These are phyloP conservation scores for Cyathus striatus DNA, from an alignment of 768 basidiomycete species.

Conservation along the genomic window DNA sequence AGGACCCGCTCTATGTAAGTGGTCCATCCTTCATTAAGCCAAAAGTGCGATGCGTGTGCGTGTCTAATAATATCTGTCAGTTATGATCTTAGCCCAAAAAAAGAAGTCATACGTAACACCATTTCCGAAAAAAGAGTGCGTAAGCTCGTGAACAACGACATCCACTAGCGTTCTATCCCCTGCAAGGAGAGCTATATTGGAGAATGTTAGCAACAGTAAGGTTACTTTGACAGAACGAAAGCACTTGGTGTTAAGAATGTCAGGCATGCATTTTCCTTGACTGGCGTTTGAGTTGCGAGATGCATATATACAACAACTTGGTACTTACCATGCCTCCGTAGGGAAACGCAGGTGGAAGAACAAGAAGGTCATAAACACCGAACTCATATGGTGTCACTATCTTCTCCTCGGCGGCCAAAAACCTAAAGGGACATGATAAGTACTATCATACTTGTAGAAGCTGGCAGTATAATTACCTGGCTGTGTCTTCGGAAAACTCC, in stretches of 20 bases:
- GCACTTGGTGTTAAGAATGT: conserved; percentile 85
- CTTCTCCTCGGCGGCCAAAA: conserved; percentile 70
- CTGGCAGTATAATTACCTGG: conserved; percentile 39
- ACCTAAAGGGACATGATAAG: conserved; percentile 38
- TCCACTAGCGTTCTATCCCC: conserved; percentile 86
- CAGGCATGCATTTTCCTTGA: conserved; percentile 85
- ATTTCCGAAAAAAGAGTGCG: conserved; percentile 93
- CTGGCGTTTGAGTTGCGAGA: neutral
- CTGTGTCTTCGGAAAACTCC: conserved; percentile 88
- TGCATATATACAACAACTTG: conserved; percentile 1
- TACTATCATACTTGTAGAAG: conserved; percentile 3
- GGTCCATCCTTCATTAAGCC: conserved; percentile 93
- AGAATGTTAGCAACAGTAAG: neutral
- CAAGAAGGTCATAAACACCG: conserved; percentile 83
- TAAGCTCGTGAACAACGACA: conserved; percentile 83
- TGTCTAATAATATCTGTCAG: conserved; percentile 33
- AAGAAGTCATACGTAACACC: conserved; percentile 56
- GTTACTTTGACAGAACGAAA: conserved; percentile 9
- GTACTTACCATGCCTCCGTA: conserved; percentile 79
- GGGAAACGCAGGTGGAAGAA: conserved; percentile 89
- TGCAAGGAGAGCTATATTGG: conserved; percentile 61
- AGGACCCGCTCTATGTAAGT: conserved; percentile 88
- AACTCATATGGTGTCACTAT: conserved; percentile 75
- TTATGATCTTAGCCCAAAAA: neutral
- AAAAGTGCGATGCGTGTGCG: conserved; percentile 74